Evolutionary conservation across 441 rosid species (phyloP).

Genomic region (Bruguiera hainesii): DNA sequence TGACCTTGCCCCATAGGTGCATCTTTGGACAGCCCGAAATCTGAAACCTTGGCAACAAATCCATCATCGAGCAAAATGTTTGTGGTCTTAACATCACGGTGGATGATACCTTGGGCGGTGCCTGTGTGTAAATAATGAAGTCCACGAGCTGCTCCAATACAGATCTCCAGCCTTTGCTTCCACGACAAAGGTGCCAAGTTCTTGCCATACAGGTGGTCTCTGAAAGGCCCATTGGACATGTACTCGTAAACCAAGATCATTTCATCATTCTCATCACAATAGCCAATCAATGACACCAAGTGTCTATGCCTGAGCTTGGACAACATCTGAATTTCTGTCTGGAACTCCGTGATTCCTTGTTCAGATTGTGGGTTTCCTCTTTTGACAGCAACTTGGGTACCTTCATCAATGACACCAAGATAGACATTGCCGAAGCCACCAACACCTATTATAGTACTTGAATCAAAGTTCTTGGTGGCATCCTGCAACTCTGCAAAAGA

Average conservation of each 20-base stretch:
- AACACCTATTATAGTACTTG: constrained; percentile 65
- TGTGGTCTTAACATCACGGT: constrained; percentile 83
- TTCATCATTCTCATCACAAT: constrained; percentile 77
- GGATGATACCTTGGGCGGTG: constrained; percentile 85
- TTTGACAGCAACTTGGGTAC: constrained; percentile 82
- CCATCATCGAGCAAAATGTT: constrained; percentile 78
- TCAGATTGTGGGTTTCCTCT: constrained; percentile 93
- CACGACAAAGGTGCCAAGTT: constrained; percentile 57
- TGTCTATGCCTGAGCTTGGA: constrained; percentile 92
- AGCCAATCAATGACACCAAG: constrained; percentile 83
- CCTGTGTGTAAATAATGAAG: constrained; percentile 90
- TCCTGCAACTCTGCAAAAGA: constrained; percentile 69
- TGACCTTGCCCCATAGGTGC: constrained; percentile 70
- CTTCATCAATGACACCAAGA: constrained; percentile 59
- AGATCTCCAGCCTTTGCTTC: constrained; percentile 85
- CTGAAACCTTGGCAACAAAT: constrained; percentile 86
- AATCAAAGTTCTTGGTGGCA: constrained; percentile 71
- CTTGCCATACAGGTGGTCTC: constrained; percentile 84
- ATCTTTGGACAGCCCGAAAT: constrained; percentile 85
- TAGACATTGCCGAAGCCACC: constrained; percentile 95
- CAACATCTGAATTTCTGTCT: constrained; percentile 89
- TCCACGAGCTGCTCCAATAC: constrained; percentile 78
- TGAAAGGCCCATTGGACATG: constrained; percentile 85
- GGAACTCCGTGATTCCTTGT: constrained; percentile 83
- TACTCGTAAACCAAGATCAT: constrained; percentile 94